Evolutionary conservation across 768 basidiomycete species (phyloP).

Genomic region (Tricholoma sp.): DNA sequence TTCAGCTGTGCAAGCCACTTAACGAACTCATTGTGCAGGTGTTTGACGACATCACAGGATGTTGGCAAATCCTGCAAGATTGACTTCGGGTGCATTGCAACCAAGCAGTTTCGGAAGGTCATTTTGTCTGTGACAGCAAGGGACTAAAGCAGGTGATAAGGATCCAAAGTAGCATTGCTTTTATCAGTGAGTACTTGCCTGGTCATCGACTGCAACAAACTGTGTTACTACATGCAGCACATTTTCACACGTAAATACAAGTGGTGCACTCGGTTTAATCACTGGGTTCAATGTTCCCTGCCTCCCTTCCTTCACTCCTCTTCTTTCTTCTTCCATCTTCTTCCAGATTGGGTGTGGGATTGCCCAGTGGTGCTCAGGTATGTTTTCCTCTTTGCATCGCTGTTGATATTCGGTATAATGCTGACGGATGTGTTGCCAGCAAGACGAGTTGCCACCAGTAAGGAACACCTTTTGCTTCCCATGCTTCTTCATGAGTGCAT

Average conservation of each 20-base stretch:
- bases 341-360: slow-evolving; percentile 8
- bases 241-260: slow-evolving; percentile 6
- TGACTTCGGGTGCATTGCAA: no score
- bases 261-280: slow-evolving; percentile 7
- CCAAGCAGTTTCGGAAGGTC: no score
- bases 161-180: no score
- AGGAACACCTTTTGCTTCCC: slow-evolving; percentile 7
- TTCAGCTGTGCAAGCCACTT: no score
- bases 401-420: slow-evolving; percentile 10
- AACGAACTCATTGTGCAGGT: no score
- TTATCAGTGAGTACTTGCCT: slow-evolving; percentile 5
- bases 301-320: no score
- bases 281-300: no score
- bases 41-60: no score
- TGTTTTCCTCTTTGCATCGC: slow-evolving; percentile 5
- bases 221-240: slow-evolving; percentile 9
- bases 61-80: no score
- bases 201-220: slow-evolving; percentile 13
- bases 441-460: slow-evolving; percentile 9
- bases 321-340: slow-evolving; percentile 5
- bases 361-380: slow-evolving; percentile 9
- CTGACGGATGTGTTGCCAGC: slow-evolving; percentile 10
- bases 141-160: no score
- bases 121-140: no score
- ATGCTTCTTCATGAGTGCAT: not conserved